Evolutionary conservation across 2,329 filamentous ascomycete genomes (phyloP).

Genomic region (Epichloe coenophiala): DNA sequence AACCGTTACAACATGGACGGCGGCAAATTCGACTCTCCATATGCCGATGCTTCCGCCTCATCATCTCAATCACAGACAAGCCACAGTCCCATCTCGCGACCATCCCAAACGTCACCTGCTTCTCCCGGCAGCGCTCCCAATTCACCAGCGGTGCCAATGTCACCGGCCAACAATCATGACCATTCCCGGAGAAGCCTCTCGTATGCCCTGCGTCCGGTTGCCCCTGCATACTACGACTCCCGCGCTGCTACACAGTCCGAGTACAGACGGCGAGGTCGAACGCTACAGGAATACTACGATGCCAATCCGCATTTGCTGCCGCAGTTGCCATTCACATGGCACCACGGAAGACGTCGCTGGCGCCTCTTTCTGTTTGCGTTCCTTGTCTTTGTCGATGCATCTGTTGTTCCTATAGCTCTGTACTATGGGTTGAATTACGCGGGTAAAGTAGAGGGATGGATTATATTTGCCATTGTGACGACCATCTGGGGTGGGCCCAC

Average conservation of each 20-base stretch:
- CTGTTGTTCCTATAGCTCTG: conserved; percentile 33
- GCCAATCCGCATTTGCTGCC: conserved; percentile 24
- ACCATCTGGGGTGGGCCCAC: conserved; percentile 43
- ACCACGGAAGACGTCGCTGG: conserved; percentile 25
- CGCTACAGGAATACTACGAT: conserved; percentile 26
- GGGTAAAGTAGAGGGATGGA: conserved; percentile 24
- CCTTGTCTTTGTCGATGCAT: conserved; percentile 31
- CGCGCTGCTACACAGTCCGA: conserved; percentile 22
- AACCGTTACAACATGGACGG: background rate
- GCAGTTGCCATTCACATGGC: conserved; percentile 28
- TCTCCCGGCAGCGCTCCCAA: background rate
- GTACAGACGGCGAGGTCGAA: conserved; percentile 21
- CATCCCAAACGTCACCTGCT: background rate
- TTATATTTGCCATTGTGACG: conserved; percentile 38
- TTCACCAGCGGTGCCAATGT: background rate
- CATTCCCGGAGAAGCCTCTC: conserved; percentile 20
- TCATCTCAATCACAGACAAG: background rate
- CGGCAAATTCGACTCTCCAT: background rate
- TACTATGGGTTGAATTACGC: conserved; percentile 37
- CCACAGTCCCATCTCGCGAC: background rate
- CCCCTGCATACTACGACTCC: conserved; percentile 27
- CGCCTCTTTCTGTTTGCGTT: conserved; percentile 34
- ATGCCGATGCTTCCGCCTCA: background rate
- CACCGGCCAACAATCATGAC: background rate
- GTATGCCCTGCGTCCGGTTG: conserved; percentile 19